These are phyloP conservation scores for Naganishia kalamii DNA, from an alignment of 768 basidiomycete genomes.

Conservation along the genomic window DNA sequence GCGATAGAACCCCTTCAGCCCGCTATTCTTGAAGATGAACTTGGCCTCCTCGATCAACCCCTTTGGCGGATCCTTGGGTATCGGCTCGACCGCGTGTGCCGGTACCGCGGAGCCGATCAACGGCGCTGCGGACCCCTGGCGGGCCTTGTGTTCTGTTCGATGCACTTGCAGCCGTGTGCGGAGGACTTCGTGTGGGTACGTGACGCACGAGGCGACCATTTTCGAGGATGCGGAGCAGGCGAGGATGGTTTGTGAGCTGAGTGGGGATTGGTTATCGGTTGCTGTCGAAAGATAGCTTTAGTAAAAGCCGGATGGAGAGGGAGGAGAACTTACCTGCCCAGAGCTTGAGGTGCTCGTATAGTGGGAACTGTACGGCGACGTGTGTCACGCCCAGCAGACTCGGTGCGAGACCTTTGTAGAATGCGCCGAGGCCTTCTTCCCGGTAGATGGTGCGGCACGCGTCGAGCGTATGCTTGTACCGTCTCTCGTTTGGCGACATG, in stretches of 20 bases:
- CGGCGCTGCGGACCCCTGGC: neutral
- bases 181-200: constrained; percentile 97
- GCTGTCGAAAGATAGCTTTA: constrained; percentile 28
- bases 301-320: constrained; percentile 6
- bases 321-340: constrained; percentile 64
- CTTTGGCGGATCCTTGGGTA: constrained; percentile 35
- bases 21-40: constrained; percentile 71
- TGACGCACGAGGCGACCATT: constrained; percentile 89
- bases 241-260: constrained; percentile 64
- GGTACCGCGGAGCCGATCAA: neutral
- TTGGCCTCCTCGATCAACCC: constrained; percentile 69
- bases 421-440: constrained; percentile 75
- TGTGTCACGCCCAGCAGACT: constrained; percentile 86
- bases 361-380: constrained; percentile 93
- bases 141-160: neutral
- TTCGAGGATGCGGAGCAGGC: constrained; percentile 87
- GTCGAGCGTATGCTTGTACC: constrained; percentile 83
- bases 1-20: constrained; percentile 83
- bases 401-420: constrained; percentile 92
- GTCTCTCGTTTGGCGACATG: constrained; percentile 53
- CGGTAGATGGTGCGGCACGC: constrained; percentile 84
- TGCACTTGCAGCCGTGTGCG: constrained; percentile 91
- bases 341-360: constrained; percentile 87
- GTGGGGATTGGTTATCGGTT: constrained; percentile 41
- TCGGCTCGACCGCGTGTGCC: neutral